Percentiles rank a stretch among this genome's conserved stretches.
These are phyloP conservation scores for Aspergillus novoparasiticus DNA, from an alignment of 2,329 filamentous ascomycete species.

Conservation along the genomic window DNA sequence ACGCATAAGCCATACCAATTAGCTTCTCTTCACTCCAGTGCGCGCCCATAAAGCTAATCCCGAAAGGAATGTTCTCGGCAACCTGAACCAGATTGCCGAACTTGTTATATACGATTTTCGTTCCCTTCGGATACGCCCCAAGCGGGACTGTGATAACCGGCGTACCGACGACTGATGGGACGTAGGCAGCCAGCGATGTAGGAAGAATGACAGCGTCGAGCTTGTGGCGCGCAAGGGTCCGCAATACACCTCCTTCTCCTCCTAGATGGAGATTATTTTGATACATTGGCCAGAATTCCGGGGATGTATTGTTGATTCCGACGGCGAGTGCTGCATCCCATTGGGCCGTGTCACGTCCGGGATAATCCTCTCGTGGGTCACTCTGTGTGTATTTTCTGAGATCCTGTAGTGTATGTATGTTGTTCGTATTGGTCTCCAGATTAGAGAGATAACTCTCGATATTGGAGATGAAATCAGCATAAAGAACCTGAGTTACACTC, in stretches of 20 bases:
- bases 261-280: constrained; percentile 57
- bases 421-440: constrained; percentile 60
- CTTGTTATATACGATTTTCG: constrained; percentile 40
- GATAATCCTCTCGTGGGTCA: constrained; percentile 60
- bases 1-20: constrained; percentile 68
- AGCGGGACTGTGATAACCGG: constrained; percentile 67
- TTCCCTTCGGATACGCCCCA: constrained; percentile 56
- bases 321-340: constrained; percentile 59
- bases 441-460: constrained; percentile 58
- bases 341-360: constrained; percentile 58
- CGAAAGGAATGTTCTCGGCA: constrained; percentile 62
- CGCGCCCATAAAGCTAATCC: constrained; percentile 63
- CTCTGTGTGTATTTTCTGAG: constrained; percentile 59
- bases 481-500: constrained; percentile 47
- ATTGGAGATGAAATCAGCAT: constrained; percentile 62
- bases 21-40: constrained; percentile 64
- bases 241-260: constrained; percentile 62
- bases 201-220: constrained; percentile 67
- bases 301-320: constrained; percentile 59
- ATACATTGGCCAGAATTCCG: constrained; percentile 60
- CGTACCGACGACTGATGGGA: constrained; percentile 59
- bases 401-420: constrained; percentile 55
- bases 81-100: constrained; percentile 56
- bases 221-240: constrained; percentile 58
- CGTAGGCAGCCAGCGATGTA: constrained; percentile 49